phyloP scores from a whole-genome alignment of 2,329 filamentous ascomycete species.

The Microascus cirrosus region DNA sequence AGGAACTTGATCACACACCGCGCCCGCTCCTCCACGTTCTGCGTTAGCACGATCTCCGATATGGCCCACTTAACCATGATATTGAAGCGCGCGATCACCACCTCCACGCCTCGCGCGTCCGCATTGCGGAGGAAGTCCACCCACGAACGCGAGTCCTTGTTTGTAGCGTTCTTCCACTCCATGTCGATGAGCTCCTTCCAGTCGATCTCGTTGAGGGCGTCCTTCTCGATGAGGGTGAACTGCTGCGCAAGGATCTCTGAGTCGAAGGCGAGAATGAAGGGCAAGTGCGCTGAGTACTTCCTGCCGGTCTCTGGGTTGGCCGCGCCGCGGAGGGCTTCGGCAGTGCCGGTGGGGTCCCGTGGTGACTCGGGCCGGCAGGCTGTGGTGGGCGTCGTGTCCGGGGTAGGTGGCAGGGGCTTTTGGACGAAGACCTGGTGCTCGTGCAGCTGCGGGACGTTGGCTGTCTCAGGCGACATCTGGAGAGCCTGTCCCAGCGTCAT shows the following conservation, averaged over 20 bases:
- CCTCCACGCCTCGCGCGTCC: conserved; percentile 65
- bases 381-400: conserved; percentile 34
- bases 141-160: conserved; percentile 61
- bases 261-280: conserved; percentile 72
- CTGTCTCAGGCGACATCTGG: conserved; percentile 26
- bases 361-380: conserved; percentile 21
- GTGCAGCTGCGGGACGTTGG: conserved; percentile 23
- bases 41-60: conserved; percentile 67
- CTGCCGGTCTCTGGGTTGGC: conserved; percentile 16
- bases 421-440: conserved; percentile 29
- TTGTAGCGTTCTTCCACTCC: conserved; percentile 63
- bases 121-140: conserved; percentile 67
- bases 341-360: conserved; percentile 19
- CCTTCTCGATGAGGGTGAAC: conserved; percentile 77
- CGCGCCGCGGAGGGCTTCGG: conserved; percentile 23
- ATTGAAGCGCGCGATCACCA: conserved; percentile 79
- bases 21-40: conserved; percentile 59
- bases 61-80: conserved; percentile 81
- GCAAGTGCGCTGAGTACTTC: conserved; percentile 51
- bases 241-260: conserved; percentile 71
- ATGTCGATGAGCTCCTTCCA: conserved; percentile 82
- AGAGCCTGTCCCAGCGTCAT: conserved; percentile 37
- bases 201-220: conserved; percentile 75
- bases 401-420: conserved; percentile 37
- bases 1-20: conserved; percentile 71